A percentile compares a stretch with the other conserved stretches of the same genome.
Conservation (phyloP, 1,139 yeast genomes). For the Saccharomyces hybrid region DNA sequence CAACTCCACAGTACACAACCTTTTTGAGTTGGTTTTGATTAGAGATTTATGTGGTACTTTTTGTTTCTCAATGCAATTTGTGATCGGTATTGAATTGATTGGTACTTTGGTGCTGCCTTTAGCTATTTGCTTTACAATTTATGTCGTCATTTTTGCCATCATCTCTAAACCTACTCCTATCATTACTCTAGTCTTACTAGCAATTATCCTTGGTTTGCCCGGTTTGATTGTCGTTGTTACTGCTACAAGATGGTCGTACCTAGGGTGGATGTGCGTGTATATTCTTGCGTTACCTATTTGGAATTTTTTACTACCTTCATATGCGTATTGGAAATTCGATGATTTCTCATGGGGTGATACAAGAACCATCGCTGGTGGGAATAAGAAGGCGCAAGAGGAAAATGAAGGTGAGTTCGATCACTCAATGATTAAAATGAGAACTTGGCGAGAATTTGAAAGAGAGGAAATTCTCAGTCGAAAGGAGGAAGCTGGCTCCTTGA, state of each 20-base stretch:
- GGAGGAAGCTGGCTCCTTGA: neutral
- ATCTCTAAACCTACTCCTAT: constrained; percentile 78
- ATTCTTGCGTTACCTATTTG: constrained; percentile 82
- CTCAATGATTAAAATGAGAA: constrained; percentile 75
- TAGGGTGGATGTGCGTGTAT: constrained; percentile 77
- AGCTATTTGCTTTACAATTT: constrained; percentile 79
- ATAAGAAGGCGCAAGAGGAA: constrained; percentile 53
- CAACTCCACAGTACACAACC: constrained; percentile 91
- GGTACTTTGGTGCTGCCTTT: constrained; percentile 92
- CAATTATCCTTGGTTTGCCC: constrained; percentile 80
- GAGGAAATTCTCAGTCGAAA: neutral
- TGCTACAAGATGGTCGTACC: constrained; percentile 66
- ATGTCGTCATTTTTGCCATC: constrained; percentile 70
- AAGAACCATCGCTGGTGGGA: constrained; percentile 70
- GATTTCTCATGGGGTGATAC: constrained; percentile 99
- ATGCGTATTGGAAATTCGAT: constrained; percentile 95
- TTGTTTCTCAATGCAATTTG: constrained; percentile 96
- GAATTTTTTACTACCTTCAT: constrained; percentile 85
- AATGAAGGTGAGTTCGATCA: constrained; percentile 82
- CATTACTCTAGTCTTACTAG: constrained; percentile 71
- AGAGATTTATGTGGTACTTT: constrained; percentile 94
- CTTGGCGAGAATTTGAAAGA: constrained; percentile 73
- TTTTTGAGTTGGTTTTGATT: constrained; percentile 82
- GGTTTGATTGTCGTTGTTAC: constrained; percentile 83
- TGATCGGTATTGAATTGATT: constrained; percentile 74